Percentiles rank a stretch among this genome's conserved stretches.
These are phyloP conservation scores for Acanthamoeba lenticulata DNA, from an alignment of 208 protist species.

Conservation along the genomic window DNA sequence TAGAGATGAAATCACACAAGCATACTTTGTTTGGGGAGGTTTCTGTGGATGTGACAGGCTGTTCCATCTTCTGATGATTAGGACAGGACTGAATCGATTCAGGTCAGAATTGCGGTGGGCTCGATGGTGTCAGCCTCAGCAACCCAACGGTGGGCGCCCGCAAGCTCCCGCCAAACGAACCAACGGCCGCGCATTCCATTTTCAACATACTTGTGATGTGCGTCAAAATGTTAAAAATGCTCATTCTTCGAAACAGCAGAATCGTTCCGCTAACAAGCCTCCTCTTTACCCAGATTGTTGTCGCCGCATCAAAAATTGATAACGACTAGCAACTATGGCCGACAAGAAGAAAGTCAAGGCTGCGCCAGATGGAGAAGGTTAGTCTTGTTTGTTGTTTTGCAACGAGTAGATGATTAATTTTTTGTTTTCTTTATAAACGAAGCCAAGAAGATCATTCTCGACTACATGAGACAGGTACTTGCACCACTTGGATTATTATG, in stretches of 20 bases:
- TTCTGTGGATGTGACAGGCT: neutral
- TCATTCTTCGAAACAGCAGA: no score
- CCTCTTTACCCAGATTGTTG: no score
- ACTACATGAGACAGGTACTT: constrained; percentile 42
- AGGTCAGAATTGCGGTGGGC: neutral
- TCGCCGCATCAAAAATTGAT: no score
- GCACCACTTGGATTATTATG: neutral
- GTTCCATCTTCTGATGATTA: neutral
- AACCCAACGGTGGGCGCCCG: no score
- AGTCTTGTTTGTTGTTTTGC: neutral
- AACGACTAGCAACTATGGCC: no score
- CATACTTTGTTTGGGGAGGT: constrained; percentile 24
- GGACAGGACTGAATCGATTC: neutral
- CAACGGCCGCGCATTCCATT: no score
- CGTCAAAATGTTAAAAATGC: neutral
- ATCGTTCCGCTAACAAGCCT: no score
- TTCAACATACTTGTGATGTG: neutral
- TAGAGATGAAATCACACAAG: neutral
- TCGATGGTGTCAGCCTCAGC: no score
- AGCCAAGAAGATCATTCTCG: constrained; percentile 59
- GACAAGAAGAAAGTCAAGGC: constrained; percentile 57
- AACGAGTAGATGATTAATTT: neutral
- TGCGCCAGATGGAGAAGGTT: neutral
- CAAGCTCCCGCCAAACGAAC: neutral
- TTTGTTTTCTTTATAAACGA: neutral